Evolutionary conservation across 129 eudicot genomes (phyloP), one percentile per base, ranked within the genome.

Genomic region (Lactuca sativa): DNA sequence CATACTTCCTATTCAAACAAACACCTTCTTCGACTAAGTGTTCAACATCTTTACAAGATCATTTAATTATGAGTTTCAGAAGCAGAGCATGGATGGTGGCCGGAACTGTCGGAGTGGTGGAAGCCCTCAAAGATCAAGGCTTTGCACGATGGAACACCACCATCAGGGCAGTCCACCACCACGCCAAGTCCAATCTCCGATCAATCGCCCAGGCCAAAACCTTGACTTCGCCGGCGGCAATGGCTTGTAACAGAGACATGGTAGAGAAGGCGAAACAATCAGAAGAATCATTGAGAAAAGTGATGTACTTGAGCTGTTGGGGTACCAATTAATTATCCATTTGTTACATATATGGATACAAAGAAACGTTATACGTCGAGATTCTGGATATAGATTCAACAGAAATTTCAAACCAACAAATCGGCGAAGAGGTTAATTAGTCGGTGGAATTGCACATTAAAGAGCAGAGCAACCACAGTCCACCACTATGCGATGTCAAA

Each of bases 131-230:
- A 62, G 91, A 86, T 64, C 91, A 86, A 48, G 91, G 91, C 0
- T 80, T 84, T 44, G 78, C 85, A 43, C 80, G 87, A 47, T 87
- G 95, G 95, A 87, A 87, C 53, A 67, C 82, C 69, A 71, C 90
- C 66, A 56, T 84, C 10, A 77, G 82, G 41, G 33, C 78, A 21
- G 6, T 84, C 5, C 90, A 84, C 33, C 87, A 84, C 6, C 81
- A 82, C 60, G 73, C 74, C 56, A 86, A 78, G 66, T 66, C 64
- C 55, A 81, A 81, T 30, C 72, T 81, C 70, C 77, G 80, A 32
- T 72, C 86, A 36, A 41, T 60, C n/a, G 58, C 87, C 10, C 87
- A 71, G 55, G 16, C 84, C 21, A 66, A 48, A 12, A 75, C 30
- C 63, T 41, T 78, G 15, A 51, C 77, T 13, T 63, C 78, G n/a